phyloP scores from a whole-genome alignment of 2,329 filamentous ascomycete species.

The Boeremia lycopersici region DNA sequence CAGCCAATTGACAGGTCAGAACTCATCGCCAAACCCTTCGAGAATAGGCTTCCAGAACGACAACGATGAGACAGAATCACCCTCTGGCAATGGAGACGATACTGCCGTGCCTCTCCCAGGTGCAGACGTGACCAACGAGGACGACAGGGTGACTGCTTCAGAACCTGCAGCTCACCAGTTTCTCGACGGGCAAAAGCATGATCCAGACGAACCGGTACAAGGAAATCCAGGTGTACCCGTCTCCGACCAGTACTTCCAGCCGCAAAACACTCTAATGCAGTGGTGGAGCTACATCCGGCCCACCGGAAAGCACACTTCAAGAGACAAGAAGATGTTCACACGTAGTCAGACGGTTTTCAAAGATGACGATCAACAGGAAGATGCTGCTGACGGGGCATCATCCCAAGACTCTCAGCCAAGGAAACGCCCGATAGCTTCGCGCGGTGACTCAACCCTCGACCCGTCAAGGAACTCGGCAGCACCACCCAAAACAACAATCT shows the following conservation, averaged over 20 bases:
- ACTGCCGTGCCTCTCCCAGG: slow-evolving; percentile 73
- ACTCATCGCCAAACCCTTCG: slow-evolving; percentile 65
- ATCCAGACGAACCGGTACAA: slow-evolving; percentile 21
- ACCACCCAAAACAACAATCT: slow-evolving; percentile 89
- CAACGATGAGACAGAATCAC: slow-evolving; percentile 35
- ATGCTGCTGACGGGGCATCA: slow-evolving; percentile 17
- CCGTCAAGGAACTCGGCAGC: slow-evolving; percentile 61
- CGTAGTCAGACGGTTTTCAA: slow-evolving; percentile 42
- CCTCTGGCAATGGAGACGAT: slow-evolving; percentile 43
- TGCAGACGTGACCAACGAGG: slow-evolving; percentile 68
- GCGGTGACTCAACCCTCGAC: slow-evolving; percentile 58
- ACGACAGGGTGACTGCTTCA: slow-evolving; percentile 59
- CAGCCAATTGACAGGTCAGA: slow-evolving; percentile 82
- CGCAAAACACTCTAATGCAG: slow-evolving; percentile 52
- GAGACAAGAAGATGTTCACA: slow-evolving; percentile 65
- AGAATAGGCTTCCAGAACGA: slow-evolving; percentile 39
- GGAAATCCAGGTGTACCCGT: slow-evolving; percentile 18
- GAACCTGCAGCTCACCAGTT: slow-evolving; percentile 42
- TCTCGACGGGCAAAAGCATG: slow-evolving; percentile 34
- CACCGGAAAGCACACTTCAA: slow-evolving; percentile 67
- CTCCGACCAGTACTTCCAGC: slow-evolving; percentile 33
- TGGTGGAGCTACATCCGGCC: slow-evolving; percentile 78
- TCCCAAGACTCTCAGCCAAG: slow-evolving; percentile 22
- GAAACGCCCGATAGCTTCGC: slow-evolving; percentile 53
- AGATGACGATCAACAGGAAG: slow-evolving; percentile 29